Base-by-base conservation (phyloP, 345 rosid genomes). In the Geranium brycei region DNA sequence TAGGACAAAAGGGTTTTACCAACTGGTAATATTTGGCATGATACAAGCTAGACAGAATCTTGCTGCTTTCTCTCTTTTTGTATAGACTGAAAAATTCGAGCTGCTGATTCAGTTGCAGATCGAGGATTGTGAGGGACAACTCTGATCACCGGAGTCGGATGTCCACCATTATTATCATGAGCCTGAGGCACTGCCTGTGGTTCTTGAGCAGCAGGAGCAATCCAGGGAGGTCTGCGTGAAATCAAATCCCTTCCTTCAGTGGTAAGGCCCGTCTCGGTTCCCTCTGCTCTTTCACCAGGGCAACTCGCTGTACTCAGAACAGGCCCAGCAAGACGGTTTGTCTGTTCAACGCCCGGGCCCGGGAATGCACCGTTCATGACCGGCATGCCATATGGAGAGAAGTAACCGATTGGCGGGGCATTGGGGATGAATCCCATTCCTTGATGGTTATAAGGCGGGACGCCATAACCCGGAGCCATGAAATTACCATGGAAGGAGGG, bases 321-420 rank as follows among this genome's bases (percentile, higher is more conserved):
- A 47, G 73, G 67, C 31, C 68, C 67, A 0, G 76, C 51, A 74
- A 72, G 71, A 64, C 63, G 79, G 60, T 80, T 83, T 69, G 68
- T 76, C 64, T 79, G 86, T 53, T 85, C 89, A 51, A 72, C 76
- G 60, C 72, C 75, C 32, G 86, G 78, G 73, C 79, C 76, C 0
- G 87, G 76, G 60, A 67, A 5, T 13, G 73, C 60, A 19, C 74
- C 68, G 75, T 72, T 78, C 79, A 81, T 77, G 53, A 74, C 59
- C 1, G 85, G 89, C 80, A 83, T 73, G 58, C 86, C 81, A 64
- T 81, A 87, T 4, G 87, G 80, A 66, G 88, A 89, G 69, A 81
- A 88, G 73, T 82, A 91, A 75, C 78, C 87, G 58, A 72, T 76
- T n/a, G 83, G 71, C 60, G 82, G 76, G 73, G 79, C 73, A 65